phyloP scores from a whole-genome alignment of 176 grass and related monocot species.

The Triticum urartu region DNA sequence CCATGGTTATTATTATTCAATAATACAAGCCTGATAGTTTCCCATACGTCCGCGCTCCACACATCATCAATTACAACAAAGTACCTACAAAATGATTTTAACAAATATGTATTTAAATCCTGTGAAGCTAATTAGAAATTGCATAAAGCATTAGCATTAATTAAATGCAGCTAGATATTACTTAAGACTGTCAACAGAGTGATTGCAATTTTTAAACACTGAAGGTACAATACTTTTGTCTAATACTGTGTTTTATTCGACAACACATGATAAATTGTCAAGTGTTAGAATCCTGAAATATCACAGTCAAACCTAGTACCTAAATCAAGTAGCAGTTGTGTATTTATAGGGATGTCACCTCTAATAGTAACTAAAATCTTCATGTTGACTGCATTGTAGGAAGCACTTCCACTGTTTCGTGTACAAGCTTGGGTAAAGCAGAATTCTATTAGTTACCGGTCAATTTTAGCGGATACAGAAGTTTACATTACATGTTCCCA shows the following conservation, averaged over 20 bases:
- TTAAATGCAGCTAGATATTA: not conserved
- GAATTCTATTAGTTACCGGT: not conserved
- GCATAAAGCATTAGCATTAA: not conserved
- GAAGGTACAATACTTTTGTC: no score
- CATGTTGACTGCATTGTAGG: not conserved
- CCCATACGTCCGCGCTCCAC: not conserved
- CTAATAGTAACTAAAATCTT: not conserved
- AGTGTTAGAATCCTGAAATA: no score
- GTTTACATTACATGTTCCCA: not conserved
- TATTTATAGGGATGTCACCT: not conserved
- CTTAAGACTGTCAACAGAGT: no score
- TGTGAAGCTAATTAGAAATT: no score
- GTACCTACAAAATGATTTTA: not conserved
- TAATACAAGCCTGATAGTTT: not conserved
- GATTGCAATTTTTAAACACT: no score
- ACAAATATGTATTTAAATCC: not conserved
- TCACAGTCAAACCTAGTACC: not conserved
- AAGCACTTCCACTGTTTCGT: not conserved
- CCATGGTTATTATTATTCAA: not conserved
- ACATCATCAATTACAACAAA: slow-evolving; percentile 19
- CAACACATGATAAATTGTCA: no score
- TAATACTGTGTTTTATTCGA: no score
- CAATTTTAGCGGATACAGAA: not conserved
- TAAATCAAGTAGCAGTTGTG: not conserved
- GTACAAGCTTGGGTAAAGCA: not conserved